phyloP scores from a whole-genome alignment of 2,329 filamentous ascomycete species.

The Berkeleyomyces basicola region DNA sequence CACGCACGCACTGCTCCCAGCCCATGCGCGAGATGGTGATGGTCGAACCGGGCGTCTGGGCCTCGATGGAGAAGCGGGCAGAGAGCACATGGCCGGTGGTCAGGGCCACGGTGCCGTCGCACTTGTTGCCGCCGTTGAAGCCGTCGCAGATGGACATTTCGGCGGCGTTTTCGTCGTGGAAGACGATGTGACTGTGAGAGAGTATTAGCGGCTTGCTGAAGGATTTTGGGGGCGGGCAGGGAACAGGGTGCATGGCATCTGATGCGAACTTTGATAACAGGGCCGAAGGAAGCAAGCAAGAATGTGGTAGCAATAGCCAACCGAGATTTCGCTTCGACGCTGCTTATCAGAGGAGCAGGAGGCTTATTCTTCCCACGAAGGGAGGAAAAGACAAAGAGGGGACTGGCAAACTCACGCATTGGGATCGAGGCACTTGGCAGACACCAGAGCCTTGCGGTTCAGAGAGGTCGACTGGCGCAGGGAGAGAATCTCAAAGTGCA shows the following conservation, averaged over 20 bases:
- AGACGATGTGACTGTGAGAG: slow-evolving; percentile 23
- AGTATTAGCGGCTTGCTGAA: slow-evolving; percentile 6
- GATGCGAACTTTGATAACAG: neutral
- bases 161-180: slow-evolving; percentile 33
- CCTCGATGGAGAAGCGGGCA: slow-evolving; percentile 30
- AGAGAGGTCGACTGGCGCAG: slow-evolving; percentile 24
- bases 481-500: slow-evolving; percentile 29
- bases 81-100: slow-evolving; percentile 31
- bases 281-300: too few relatives aligned
- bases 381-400: neutral
- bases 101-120: slow-evolving; percentile 26
- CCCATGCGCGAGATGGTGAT: slow-evolving; percentile 36
- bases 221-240: neutral
- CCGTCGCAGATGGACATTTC: slow-evolving; percentile 35
- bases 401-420: slow-evolving; percentile 22
- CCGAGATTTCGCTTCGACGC: neutral
- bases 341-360: neutral
- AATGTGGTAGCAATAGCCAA: too few relatives aligned
- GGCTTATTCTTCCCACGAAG: slow-evolving; percentile 1
- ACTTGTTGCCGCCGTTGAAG: slow-evolving; percentile 30
- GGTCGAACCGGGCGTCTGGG: slow-evolving; percentile 26
- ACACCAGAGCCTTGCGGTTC: slow-evolving; percentile 26
- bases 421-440: slow-evolving; percentile 26
- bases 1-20: slow-evolving; percentile 38
- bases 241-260: neutral